These are phyloP conservation scores for Xylaria curta DNA, from an alignment of 495 filamentous ascomycete genomes.

Conservation along the genomic window DNA sequence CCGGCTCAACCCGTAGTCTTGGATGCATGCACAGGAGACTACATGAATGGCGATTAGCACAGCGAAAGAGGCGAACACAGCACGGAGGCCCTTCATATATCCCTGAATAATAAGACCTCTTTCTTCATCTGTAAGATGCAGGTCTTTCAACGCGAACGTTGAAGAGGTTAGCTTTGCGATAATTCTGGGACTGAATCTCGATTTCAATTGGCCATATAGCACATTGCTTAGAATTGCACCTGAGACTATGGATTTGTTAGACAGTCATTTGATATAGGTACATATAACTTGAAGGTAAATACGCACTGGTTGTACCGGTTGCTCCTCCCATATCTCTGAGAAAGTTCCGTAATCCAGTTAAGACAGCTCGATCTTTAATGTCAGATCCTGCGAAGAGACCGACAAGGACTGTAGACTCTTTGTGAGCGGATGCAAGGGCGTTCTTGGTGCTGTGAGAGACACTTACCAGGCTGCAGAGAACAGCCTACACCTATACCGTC, in stretches of 20 bases:
- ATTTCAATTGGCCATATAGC: background rate
- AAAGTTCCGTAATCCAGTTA: background rate
- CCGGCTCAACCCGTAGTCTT: background rate
- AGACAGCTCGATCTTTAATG: background rate
- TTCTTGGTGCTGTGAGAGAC: background rate
- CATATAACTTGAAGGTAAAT: background rate
- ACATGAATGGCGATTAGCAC: conserved; percentile 5
- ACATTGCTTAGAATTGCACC: background rate
- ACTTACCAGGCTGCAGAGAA: conserved; percentile 13
- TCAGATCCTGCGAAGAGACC: conserved; percentile 1
- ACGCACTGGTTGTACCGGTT: background rate
- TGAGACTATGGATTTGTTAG: background rate
- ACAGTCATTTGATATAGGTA: background rate
- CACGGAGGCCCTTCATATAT: background rate
- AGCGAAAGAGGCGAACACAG: background rate
- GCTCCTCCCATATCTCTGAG: conserved; percentile 5
- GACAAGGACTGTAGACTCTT: background rate
- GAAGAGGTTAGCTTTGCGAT: conserved; percentile 4
- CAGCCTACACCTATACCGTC: conserved; percentile 14
- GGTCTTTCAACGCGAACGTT: background rate
- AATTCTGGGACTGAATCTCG: background rate
- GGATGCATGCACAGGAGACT: background rate
- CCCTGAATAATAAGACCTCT: background rate
- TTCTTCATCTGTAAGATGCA: background rate
- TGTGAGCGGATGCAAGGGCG: background rate